Evolutionary conservation across 1,284 basidiomycete species (phyloP).

Genomic region (Ganoderma lingzhi): DNA sequence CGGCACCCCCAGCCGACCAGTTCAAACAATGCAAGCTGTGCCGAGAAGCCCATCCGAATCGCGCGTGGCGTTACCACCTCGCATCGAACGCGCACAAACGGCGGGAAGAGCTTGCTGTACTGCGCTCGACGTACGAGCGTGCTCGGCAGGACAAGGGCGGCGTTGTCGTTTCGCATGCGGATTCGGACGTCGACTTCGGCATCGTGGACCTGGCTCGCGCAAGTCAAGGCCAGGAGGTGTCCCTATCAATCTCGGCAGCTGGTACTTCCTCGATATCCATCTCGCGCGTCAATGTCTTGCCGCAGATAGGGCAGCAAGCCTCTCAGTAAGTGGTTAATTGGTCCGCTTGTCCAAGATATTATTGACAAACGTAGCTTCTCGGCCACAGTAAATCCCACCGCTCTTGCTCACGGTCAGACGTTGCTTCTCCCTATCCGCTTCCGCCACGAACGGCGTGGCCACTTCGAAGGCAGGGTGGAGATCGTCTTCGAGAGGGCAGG

Average conservation of each 20-base stretch:
- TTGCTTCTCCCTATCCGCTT: slow-evolving; percentile 18
- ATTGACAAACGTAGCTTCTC: slow-evolving; percentile 5
- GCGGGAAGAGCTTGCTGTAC: slow-evolving; percentile 2
- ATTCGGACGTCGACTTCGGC: slow-evolving; percentile 44
- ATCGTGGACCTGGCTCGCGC: slow-evolving; percentile 43
- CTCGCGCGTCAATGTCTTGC: neutral
- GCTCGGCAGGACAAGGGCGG: slow-evolving; percentile 38
- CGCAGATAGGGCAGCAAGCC: neutral
- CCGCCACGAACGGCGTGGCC: slow-evolving; percentile 17
- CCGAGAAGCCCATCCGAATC: neutral
- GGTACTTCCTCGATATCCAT: neutral
- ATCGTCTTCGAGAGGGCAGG: slow-evolving; percentile 22
- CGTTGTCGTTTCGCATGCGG: slow-evolving; percentile 32
- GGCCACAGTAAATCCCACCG: neutral
- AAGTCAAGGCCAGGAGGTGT: slow-evolving; percentile 28
- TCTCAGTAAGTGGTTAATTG: neutral
- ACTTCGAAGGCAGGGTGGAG: slow-evolving; percentile 31
- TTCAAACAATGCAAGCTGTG: slow-evolving; percentile 12
- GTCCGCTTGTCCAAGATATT: too few species aligned
- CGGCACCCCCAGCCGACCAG: neutral
- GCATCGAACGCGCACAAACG: neutral
- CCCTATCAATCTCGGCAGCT: slow-evolving; percentile 18
- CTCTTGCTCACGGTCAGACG: neutral
- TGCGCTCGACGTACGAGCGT: slow-evolving; percentile 33
- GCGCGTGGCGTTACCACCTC: slow-evolving; percentile 1